phyloP scores from a whole-genome alignment of 169 alveolate species.

The Plasmodium coatneyi region DNA sequence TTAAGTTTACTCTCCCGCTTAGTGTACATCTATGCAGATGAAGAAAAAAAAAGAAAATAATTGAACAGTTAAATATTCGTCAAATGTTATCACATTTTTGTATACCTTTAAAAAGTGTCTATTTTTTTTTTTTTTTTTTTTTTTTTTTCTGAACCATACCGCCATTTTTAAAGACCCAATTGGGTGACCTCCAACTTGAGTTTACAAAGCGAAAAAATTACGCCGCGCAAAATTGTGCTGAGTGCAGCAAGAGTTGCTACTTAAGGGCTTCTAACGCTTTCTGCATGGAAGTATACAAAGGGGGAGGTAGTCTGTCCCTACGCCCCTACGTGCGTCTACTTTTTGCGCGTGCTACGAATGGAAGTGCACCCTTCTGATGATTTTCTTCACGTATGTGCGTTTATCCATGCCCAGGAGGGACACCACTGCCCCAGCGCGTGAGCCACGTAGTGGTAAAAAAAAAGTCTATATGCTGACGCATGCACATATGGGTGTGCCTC shows the following conservation, averaged over 20 bases:
- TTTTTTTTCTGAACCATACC: neutral
- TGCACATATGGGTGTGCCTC: neutral
- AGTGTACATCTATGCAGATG: neutral
- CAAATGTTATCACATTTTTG: neutral
- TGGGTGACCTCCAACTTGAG: neutral
- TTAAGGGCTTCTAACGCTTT: neutral
- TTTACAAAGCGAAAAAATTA: neutral
- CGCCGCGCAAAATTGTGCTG: neutral
- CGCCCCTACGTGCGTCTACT: neutral
- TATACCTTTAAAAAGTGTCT: neutral
- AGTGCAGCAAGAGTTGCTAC: neutral
- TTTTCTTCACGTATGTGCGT: neutral
- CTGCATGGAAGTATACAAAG: neutral
- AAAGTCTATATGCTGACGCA: neutral
- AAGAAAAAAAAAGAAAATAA: neutral
- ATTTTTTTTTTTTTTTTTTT: neutral
- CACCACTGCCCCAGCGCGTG: neutral
- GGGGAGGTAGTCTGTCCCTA: neutral
- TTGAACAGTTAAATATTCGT: neutral
- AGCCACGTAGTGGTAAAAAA: neutral
- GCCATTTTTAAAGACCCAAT: neutral
- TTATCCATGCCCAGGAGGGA: neutral
- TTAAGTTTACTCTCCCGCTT: neutral
- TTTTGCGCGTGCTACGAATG: neutral
- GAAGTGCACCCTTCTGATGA: neutral